These are phyloP conservation scores for Durotheca rogersii DNA, from an alignment of 495 filamentous ascomycete species.

Conservation along the genomic window DNA sequence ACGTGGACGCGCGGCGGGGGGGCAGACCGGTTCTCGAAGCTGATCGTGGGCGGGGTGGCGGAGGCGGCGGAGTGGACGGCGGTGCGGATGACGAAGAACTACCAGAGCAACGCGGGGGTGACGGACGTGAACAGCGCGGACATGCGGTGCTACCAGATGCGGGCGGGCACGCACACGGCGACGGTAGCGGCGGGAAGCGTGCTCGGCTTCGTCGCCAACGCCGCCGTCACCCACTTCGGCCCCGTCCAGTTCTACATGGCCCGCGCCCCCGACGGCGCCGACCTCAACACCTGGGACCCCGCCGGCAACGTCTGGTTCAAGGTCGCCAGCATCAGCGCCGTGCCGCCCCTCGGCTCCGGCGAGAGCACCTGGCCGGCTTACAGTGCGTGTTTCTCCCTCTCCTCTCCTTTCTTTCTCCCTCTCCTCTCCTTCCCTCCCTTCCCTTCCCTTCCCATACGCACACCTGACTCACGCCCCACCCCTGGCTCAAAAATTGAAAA, in stretches of 20 bases:
- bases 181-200: constrained; percentile 41
- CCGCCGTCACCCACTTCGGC: constrained; percentile 47
- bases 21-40: constrained; percentile 42
- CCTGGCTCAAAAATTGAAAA: too few relatives aligned
- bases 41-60: constrained; percentile 37
- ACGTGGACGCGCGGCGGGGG: background rate
- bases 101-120: constrained; percentile 46
- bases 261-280: constrained; percentile 41
- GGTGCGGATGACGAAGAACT: constrained; percentile 52
- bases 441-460: background rate
- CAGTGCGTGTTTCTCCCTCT: constrained; percentile 26
- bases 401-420: background rate
- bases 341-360: constrained; percentile 25
- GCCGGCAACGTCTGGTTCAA: constrained; percentile 54
- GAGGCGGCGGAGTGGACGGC: constrained; percentile 44
- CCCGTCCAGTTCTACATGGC: constrained; percentile 54
- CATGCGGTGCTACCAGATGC: constrained; percentile 48
- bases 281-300: constrained; percentile 49
- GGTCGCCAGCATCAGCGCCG: constrained; percentile 40
- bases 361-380: constrained; percentile 45
- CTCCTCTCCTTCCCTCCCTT: background rate
- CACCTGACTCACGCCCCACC: background rate
- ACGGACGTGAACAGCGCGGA: constrained; percentile 41
- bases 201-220: constrained; percentile 47
- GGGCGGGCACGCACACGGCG: constrained; percentile 33